Base-by-base conservation (phyloP, 1,284 basidiomycete species). In the Rhodotorula sp. region DNA sequence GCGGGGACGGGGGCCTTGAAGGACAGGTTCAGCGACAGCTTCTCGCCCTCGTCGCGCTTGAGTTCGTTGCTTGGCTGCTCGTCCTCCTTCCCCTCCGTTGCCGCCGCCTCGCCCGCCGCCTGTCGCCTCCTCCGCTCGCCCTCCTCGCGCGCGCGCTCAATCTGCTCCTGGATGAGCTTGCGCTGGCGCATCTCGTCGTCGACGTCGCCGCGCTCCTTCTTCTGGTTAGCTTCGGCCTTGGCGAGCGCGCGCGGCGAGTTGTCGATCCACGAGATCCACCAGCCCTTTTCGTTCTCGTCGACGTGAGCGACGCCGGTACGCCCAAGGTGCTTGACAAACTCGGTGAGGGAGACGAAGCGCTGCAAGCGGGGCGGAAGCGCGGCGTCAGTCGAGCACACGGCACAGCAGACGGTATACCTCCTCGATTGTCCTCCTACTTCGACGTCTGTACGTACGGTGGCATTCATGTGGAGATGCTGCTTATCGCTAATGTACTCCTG, bases 401-500 rank as follows among this genome's bases (percentile, higher is more conserved):
- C n/a, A n/a, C n/a, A n/a, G n/a, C n/a, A n/a, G n/a, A n/a, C n/a
- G n/a, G n/a, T n/a, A n/a, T n/a, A n/a, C n/a, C n/a, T n/a, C n/a
- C n/a, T n/a, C n/a, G n/a, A n/a, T n/a, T n/a, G n/a, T n/a, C n/a
- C n/a, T n/a, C n/a, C n/a, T n/a, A 27, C 22, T 13, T 27, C n/a
- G 32, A 1, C 2, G 36, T 0, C 1, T 6, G 1, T 13, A n/a
- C 54, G 21, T 8, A 58, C 55, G 19, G 97, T 99, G 10, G 95
- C 85, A 83, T 99, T 99, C 97, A 99, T 99, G 84, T 99, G 97
- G 36, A 95, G 85, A 82, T 99, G 97, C 64, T 87, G 82, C 82
- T 96, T 95, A 83, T 98, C 96, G 71, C 92, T 88, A 77, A 99
- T 99, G 83, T 92, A 95, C 82, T 99, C 97, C 83, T 99, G 95